Conservation (phyloP, 768 basidiomycete species). For the Imleria badia region DNA sequence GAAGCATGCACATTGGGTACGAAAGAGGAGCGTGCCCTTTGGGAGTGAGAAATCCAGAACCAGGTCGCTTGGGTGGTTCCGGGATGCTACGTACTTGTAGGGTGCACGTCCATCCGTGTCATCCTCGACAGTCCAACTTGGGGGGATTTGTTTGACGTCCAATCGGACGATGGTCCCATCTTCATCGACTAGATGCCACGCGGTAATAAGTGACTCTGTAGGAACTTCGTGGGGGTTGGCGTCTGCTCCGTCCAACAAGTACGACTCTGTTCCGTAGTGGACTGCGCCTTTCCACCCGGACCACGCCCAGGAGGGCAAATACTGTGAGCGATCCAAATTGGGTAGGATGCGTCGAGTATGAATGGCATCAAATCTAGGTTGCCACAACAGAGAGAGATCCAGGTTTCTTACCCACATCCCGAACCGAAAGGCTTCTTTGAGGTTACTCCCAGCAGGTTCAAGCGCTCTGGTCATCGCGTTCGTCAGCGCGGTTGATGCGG, state of each 20-base stretch:
- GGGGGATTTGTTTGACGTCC: slow-evolving; percentile 6
- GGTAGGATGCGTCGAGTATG: slow-evolving; percentile 8
- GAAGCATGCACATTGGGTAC: slow-evolving; percentile 16
- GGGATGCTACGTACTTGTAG: slow-evolving; percentile 2
- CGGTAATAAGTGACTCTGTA: slow-evolving; percentile 16
- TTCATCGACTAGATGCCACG: slow-evolving; percentile 19
- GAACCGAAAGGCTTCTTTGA: background rate
- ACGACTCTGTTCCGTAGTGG: slow-evolving; percentile 2
- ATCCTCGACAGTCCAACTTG: background rate
- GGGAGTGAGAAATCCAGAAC: slow-evolving; percentile 2
- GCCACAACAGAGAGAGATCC: slow-evolving; percentile 22
- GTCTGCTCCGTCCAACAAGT: background rate
- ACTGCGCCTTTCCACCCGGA: slow-evolving; percentile 25
- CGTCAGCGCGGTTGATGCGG: slow-evolving; percentile 7
- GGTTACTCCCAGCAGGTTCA: background rate
- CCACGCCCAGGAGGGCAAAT: slow-evolving; percentile 28
- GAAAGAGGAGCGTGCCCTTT: slow-evolving; percentile 25
- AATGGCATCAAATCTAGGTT: slow-evolving; percentile 13
- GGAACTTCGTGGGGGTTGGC: slow-evolving; percentile 2
- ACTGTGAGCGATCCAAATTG: background rate
- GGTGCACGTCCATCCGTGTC: background rate
- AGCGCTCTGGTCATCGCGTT: slow-evolving; percentile 1
- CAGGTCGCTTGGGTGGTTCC: background rate
- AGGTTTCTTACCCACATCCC: slow-evolving; percentile 7
- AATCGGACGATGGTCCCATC: slow-evolving; percentile 5